Base-by-base conservation (phyloP, 768 basidiomycete species). In the Termitomyces sp. region DNA sequence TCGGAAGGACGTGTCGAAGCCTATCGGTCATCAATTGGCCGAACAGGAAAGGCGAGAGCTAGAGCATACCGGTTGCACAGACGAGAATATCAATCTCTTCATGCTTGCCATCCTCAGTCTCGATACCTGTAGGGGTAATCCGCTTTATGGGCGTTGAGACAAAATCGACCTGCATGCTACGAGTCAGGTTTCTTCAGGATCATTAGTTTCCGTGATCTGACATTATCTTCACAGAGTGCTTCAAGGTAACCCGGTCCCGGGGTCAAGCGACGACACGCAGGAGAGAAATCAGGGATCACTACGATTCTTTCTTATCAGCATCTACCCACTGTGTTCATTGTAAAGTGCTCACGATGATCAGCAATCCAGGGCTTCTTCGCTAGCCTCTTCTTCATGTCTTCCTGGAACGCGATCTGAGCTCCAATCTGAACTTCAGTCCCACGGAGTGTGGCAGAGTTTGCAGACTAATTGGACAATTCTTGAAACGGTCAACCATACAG, bases 221-320 rank as follows among this genome's bases (percentile, higher is more conserved):
- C 86, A 63, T 87, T 86, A 59, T 82, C 80, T 68, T 80, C 75
- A 57, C 79, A 82, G 2, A 88, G 68, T 0, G 86, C 82, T 61
- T 87, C 84, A 32, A 88, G 74, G 64, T 85, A 88, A 6, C 86
- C 85, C 10, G 83, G 83, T 0, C 84, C 86, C 1, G 85, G 83
- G 0, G 86, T 88, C 47, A 86, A 67, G n/a, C 86, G 75, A 27
- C 84, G 75, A 67, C 85, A 88, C 5, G 72, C 76, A 16, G 84
- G 78, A 5, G 78, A 70, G 60, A 85, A 87, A 45, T 79, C 70
- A 12, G 85, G 84, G 25, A 85, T 72, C n/a, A 85, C 82, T 84
- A 45, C 25, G 57, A n/a, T 30, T 25, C 14, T 40, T 49, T 54
- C 25, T 37, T 17, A 57, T 39, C 39, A 42, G 21, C 30, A 25